Evolutionary conservation across 2,329 filamentous ascomycete species (phyloP).

Genomic region (Ophiostoma ulmi): DNA sequence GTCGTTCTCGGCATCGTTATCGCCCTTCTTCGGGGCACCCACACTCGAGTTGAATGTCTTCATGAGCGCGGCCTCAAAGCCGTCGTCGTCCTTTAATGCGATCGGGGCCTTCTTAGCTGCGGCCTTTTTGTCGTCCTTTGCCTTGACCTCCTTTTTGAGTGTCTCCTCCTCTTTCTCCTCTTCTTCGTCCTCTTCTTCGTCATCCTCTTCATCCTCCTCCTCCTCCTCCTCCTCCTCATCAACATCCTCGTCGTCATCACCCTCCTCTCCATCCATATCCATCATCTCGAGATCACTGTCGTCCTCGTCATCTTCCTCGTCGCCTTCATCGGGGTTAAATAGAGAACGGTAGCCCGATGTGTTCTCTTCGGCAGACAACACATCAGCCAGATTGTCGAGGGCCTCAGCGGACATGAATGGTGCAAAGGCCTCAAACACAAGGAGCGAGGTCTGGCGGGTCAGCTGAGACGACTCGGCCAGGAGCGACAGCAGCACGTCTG

Average conservation of each 20-base stretch:
- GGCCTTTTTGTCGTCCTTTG: slow-evolving; percentile 35
- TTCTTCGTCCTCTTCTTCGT: not conserved
- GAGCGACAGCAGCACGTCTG: slow-evolving; percentile 88
- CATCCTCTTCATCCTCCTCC: slow-evolving; percentile 38
- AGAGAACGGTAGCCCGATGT: slow-evolving; percentile 78
- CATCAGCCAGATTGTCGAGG: slow-evolving; percentile 59
- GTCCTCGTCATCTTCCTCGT: slow-evolving; percentile 37
- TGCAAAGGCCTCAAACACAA: slow-evolving; percentile 81
- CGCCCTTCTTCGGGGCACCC: slow-evolving; percentile 50
- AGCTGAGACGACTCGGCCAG: slow-evolving; percentile 78
- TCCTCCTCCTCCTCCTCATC: slow-evolving; percentile 35
- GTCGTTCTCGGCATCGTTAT: slow-evolving; percentile 51
- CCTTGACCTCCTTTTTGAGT: slow-evolving; percentile 2
- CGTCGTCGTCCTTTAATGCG: not conserved
- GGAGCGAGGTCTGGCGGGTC: slow-evolving; percentile 78
- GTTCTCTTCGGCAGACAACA: slow-evolving; percentile 74
- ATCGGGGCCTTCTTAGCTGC: slow-evolving; percentile 1
- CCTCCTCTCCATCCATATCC: slow-evolving; percentile 35
- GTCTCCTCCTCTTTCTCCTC: not conserved
- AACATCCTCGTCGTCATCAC: slow-evolving; percentile 41
- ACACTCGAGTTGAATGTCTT: slow-evolving; percentile 45
- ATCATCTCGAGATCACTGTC: slow-evolving; percentile 40
- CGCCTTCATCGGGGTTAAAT: slow-evolving; percentile 56
- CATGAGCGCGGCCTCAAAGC: slow-evolving; percentile 69
- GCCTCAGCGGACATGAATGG: slow-evolving; percentile 67